phyloP scores from a whole-genome alignment of 257 asterid genomes.

The Fraxinus quadrangulata region DNA sequence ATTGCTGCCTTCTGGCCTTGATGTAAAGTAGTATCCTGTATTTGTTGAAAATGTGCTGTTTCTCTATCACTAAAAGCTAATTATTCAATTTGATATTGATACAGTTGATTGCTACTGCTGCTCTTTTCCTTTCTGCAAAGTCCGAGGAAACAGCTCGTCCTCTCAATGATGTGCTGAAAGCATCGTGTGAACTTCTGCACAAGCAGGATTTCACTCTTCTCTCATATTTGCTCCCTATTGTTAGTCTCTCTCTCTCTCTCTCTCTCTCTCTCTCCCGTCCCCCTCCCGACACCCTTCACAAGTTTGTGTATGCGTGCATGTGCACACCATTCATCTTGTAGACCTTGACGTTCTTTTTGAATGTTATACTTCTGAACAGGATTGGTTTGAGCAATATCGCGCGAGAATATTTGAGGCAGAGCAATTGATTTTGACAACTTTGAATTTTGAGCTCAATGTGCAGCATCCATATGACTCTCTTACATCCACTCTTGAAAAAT shows the following conservation, averaged over 20 bases:
- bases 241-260: conserved; percentile 43
- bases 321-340: background rate
- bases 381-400: conserved; percentile 95
- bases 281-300: no score
- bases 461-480: conserved; percentile 90
- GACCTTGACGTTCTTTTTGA: conserved; percentile 20
- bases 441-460: conserved; percentile 91
- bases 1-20: background rate
- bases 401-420: conserved; percentile 87
- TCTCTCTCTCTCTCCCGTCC: background rate
- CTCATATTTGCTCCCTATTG: conserved; percentile 71
- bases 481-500: conserved; percentile 79
- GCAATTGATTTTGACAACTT: conserved; percentile 81
- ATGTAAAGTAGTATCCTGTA: background rate
- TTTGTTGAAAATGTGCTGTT: conserved; percentile 16
- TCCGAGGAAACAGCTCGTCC: conserved; percentile 94
- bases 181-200: conserved; percentile 75
- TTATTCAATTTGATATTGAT: conserved; percentile 26
- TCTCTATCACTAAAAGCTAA: conserved; percentile 25
- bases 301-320: background rate
- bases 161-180: conserved; percentile 72
- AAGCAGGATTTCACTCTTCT: conserved; percentile 70
- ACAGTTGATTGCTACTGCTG: conserved; percentile 95
- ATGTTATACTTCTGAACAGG: conserved; percentile 52
- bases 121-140: conserved; percentile 85